These are phyloP conservation scores for Larix kaempferi DNA, from an alignment of 75 land plant genomes.

Conservation along the genomic window DNA sequence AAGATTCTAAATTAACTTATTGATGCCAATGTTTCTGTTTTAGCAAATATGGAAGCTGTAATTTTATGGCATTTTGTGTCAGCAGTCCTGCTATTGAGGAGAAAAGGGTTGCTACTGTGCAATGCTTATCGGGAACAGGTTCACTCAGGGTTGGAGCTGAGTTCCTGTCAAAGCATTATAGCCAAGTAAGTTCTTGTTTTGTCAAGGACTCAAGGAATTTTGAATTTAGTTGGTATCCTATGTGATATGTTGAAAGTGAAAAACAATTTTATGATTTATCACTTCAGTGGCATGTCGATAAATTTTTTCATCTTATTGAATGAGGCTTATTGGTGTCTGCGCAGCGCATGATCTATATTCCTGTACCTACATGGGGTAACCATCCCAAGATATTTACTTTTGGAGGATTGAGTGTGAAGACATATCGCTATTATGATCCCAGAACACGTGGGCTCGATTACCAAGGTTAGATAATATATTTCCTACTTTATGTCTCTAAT, in stretches of 20 bases:
- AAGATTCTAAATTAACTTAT: not conserved
- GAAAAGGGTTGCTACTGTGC: conserved; percentile 82
- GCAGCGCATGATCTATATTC: conserved; percentile 87
- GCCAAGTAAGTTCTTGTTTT: conserved; percentile 38
- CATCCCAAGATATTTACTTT: conserved; percentile 80
- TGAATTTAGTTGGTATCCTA: not conserved
- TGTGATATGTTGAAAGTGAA: not conserved
- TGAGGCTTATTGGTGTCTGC: conserved; percentile 2
- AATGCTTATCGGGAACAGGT: conserved; percentile 94
- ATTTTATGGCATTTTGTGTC: not conserved
- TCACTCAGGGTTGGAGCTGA: conserved; percentile 94
- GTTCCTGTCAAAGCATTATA: conserved; percentile 90
- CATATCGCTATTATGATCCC: conserved; percentile 93
- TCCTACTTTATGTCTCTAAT: not conserved
- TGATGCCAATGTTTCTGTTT: not conserved
- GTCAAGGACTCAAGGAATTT: not conserved
- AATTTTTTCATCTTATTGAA: conserved; percentile 2
- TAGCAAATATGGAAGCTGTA: not conserved
- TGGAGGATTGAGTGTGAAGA: conserved; percentile 78
- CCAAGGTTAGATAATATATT: conserved; percentile 54
- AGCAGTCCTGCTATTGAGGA: conserved; percentile 88
- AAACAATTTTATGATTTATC: not conserved
- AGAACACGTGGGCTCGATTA: conserved; percentile 87
- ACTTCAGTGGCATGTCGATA: not conserved
- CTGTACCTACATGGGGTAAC: conserved; percentile 98